A percentile compares a stretch with the other conserved stretches of the same genome.
These are phyloP conservation scores for Lactifluus subvellereus DNA, from an alignment of 768 basidiomycete species.

Conservation along the genomic window DNA sequence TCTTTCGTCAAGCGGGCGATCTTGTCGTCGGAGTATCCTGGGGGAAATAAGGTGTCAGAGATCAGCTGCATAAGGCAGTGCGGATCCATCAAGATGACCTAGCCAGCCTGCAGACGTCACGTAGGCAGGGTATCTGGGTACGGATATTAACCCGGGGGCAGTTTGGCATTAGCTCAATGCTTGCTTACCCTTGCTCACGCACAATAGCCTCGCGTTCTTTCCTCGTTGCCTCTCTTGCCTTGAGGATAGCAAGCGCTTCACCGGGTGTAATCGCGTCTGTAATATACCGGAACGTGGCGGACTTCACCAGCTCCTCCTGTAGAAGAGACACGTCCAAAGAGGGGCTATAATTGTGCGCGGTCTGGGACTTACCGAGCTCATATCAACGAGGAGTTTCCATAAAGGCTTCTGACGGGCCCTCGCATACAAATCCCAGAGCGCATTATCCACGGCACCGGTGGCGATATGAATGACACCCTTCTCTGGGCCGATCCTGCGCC, in stretches of 20 bases:
- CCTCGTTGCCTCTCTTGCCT: slow-evolving; percentile 70
- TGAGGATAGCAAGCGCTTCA: slow-evolving; percentile 81
- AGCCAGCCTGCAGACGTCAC: slow-evolving; percentile 94
- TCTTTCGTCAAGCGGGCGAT: slow-evolving; percentile 81
- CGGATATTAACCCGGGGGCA: background rate
- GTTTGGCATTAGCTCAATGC: background rate
- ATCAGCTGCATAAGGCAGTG: background rate
- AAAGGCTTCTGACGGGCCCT: slow-evolving; percentile 75
- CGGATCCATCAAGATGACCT: slow-evolving; percentile 34
- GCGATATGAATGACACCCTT: slow-evolving; percentile 95
- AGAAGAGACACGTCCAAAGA: background rate
- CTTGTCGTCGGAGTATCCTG: slow-evolving; percentile 90
- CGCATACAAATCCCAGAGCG: slow-evolving; percentile 92
- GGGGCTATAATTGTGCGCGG: background rate
- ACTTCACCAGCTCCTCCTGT: slow-evolving; percentile 72
- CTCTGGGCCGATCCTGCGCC: slow-evolving; percentile 78
- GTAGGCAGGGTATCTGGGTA: slow-evolving; percentile 79
- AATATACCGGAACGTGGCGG: slow-evolving; percentile 83
- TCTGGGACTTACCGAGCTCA: slow-evolving; percentile 56
- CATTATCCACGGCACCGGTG: slow-evolving; percentile 84
- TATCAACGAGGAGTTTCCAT: slow-evolving; percentile 92
- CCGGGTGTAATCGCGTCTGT: slow-evolving; percentile 89
- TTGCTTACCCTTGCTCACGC: slow-evolving; percentile 52
- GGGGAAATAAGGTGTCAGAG: background rate
- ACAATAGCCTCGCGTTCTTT: slow-evolving; percentile 73